Conservation (phyloP, 1,284 basidiomycete genomes). For the Cutaneotrichosporon sp. region DNA sequence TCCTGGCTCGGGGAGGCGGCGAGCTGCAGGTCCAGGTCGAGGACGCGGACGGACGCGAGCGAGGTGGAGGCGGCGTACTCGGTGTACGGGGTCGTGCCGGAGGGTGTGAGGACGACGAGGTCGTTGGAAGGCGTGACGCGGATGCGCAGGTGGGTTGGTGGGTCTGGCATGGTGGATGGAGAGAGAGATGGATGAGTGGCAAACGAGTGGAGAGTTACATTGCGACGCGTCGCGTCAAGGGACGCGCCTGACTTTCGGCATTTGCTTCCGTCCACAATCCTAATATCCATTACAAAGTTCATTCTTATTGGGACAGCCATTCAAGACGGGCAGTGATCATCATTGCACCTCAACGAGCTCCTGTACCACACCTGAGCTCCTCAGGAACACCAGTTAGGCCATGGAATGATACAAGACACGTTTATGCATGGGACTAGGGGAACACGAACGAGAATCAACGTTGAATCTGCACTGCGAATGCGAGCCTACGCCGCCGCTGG, state of each 20-base stretch:
- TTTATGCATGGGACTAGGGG: no score
- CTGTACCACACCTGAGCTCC: no score
- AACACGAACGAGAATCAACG: no score
- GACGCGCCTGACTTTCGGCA: not conserved
- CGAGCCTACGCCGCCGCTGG: no score
- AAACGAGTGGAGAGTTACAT: no score
- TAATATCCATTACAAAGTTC: not conserved
- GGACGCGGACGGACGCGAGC: not conserved
- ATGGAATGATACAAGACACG: no score
- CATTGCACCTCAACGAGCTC: no score
- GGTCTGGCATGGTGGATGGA: not conserved
- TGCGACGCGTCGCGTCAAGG: not conserved
- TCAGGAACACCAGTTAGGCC: no score
- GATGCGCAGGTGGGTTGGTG: not conserved
- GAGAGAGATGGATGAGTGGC: not conserved
- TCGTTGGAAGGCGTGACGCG: not conserved
- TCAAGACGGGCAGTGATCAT: no score
- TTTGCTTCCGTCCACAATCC: no score
- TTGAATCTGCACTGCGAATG: no score
- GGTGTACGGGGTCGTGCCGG: not conserved
- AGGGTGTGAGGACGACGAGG: not conserved
- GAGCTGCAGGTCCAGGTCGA: conserved; percentile 2
- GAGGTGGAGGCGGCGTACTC: not conserved
- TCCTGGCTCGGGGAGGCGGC: not conserved
- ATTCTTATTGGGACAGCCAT: no score